phyloP scores from a whole-genome alignment of 2,329 filamentous ascomycete species.

The Diaporthe sp. region DNA sequence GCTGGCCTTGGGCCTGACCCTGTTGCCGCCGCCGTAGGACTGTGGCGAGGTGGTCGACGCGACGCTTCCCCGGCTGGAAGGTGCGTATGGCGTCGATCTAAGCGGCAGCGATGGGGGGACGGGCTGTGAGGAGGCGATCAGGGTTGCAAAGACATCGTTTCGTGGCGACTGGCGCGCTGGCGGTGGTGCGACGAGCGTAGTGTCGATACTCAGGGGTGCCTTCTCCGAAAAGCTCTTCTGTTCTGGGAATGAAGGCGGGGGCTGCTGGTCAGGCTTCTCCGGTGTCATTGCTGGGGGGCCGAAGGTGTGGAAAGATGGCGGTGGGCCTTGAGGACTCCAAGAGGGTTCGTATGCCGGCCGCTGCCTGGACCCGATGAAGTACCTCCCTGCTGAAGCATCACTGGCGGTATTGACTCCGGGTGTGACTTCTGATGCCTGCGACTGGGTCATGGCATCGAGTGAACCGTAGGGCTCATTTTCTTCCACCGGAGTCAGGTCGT shows the following conservation, averaged over 20 bases:
- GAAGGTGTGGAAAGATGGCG: slow-evolving; percentile 7
- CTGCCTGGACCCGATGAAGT: slow-evolving; percentile 33
- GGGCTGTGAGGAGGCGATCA: neutral
- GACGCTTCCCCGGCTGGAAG: neutral
- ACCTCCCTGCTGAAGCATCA: neutral
- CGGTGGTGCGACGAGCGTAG: slow-evolving; percentile 11
- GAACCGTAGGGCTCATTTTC: slow-evolving; percentile 40
- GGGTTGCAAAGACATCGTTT: slow-evolving; percentile 13
- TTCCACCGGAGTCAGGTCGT: slow-evolving; percentile 19
- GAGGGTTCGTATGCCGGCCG: slow-evolving; percentile 22
- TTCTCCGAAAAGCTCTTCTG: slow-evolving; percentile 19
- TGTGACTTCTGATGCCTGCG: slow-evolving; percentile 17
- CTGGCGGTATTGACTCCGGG: neutral
- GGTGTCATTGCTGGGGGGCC: neutral
- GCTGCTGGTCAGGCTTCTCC: neutral
- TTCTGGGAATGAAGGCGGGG: neutral
- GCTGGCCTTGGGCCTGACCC: neutral
- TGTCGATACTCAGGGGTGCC: slow-evolving; percentile 24
- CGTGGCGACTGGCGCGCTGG: slow-evolving; percentile 29
- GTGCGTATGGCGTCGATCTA: neutral
- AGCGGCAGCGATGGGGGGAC: neutral
- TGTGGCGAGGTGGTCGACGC: neutral
- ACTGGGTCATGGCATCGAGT: slow-evolving; percentile 35
- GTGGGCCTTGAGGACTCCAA: slow-evolving; percentile 9
- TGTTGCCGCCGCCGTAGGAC: neutral